Evolutionary conservation across 768 basidiomycete genomes (phyloP), one percentile per base, ranked within the genome.

Genomic region (Hortiboletus flavorubellus): DNA sequence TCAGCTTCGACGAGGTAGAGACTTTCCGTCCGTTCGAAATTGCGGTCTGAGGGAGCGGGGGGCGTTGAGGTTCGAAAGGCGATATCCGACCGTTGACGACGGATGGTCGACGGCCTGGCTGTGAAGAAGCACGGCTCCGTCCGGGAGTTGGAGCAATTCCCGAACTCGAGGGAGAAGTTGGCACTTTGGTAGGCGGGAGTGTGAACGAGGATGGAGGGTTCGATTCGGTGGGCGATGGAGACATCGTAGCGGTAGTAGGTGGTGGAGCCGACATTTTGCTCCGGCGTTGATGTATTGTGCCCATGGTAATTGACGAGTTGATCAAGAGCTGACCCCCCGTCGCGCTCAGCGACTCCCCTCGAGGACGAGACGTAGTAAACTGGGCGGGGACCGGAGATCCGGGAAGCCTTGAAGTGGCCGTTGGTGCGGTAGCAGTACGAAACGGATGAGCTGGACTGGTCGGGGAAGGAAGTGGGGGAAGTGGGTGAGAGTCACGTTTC

Each of bases 71-170:
- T 61, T 81, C 85, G 49, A 73, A 74, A 51, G 76, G 84, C 40
- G 80, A 83, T 59, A 75, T 74, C 45, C 79, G 75, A 46, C 80
- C 78, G 58, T 79, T 76, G 35, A 76, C 68, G 31, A 83, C 57
- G 14, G 86, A 82, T 26, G 88, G 87, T 53, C 87, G 76, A 53
- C 87, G 80, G 29, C 84, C 86, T 41, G 91, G 89, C 59, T 92
- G 91, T 38, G 91, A 91, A 12, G 81, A 82, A 35, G 91, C 87
- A 45, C 91, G 81, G 53, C 65, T 78, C 54, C 91, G 80, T 21
- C 72, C 72, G 0, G 76, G 75, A 31, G 65, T 67, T 2, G 76
- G 68, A 29, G 69, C 65, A 38, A 66, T 63, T 51, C 71, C 66
- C 35, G 75, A 73, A 56, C 63, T 75, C 34, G 75, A 68, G 30